Percentiles rank a stretch among this genome's conserved stretches.
Evolutionary conservation across 2,329 filamentous ascomycete genomes (phyloP).

Genomic region (Triangularia setosa): DNA sequence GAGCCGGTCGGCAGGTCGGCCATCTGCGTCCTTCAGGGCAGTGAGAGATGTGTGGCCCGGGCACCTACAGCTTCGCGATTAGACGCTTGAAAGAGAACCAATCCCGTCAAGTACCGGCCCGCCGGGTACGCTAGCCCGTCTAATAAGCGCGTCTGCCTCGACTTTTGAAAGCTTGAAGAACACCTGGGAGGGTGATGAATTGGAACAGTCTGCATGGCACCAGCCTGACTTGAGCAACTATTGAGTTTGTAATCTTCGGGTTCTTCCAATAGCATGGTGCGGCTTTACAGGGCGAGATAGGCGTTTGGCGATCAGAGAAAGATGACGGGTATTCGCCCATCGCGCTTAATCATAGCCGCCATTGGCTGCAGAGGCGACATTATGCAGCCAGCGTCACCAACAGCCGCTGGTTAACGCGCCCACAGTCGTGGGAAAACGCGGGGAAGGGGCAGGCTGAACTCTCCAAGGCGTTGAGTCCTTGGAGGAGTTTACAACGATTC

Average conservation of each 20-base stretch:
- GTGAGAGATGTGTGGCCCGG: neutral
- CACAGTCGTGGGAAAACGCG: neutral
- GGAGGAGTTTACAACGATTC: neutral
- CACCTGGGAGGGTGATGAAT: neutral
- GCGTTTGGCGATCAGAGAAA: neutral
- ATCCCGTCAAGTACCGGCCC: constrained; percentile 8
- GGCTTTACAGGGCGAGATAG: neutral
- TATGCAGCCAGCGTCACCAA: neutral
- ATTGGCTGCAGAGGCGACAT: neutral
- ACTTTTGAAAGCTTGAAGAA: neutral
- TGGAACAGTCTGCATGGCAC: neutral
- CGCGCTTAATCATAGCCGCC: neutral
- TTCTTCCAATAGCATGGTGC: neutral
- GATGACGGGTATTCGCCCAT: neutral
- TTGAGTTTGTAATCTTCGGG: neutral
- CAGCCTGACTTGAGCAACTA: neutral
- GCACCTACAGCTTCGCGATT: neutral
- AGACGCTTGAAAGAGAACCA: neutral
- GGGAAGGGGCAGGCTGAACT: neutral
- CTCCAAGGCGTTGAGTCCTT: neutral
- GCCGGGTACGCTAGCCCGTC: constrained; percentile 5
- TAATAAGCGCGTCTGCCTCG: neutral
- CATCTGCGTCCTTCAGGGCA: neutral
- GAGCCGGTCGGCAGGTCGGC: neutral
- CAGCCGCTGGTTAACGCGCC: neutral